Base-by-base conservation (phyloP, 2,329 filamentous ascomycete species). In the Ophiostoma sp. region DNA sequence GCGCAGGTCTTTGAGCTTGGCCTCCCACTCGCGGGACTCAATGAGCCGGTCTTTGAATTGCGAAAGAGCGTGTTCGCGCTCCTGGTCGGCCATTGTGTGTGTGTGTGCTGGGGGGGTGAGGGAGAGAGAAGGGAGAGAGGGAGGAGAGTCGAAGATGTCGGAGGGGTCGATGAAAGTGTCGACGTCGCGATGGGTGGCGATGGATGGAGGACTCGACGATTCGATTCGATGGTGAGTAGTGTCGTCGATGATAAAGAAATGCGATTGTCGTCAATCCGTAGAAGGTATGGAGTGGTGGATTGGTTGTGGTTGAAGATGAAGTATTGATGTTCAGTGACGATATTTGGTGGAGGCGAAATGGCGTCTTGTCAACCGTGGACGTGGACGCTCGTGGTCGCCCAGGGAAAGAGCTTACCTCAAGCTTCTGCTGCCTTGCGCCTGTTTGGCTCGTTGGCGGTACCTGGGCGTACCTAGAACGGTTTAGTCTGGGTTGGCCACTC, bases 21-120 rank as follows among this genome's bases (percentile, higher is more conserved):
- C 92, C 84, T 99, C 97, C 94, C 94, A 98, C 88, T 99, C 96
- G 84, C 97, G 90, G 79, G 97, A 97, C 84, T 99, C 95, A 80
- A 98, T 88, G 79, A 95, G 88, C 85, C 93, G 94, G 75, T 87
- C 85, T 82, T 93, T 93, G 86, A 94, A 95, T 74, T 91, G 89
- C 80, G 91, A 87, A 79, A 95, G 90, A 80, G 93, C 92, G 81
- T 91, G 87, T 78, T 91, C 84, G 82, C 88, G 87, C 83, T 89
- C 88, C 79, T 86, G 84, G 77, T 90, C 87, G 77, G 86, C 71
- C 75, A 76, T 78, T 19, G 33, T 73, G 68, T 69, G 59, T 12
- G 50, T 19, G 15, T 15, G 69, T 36, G 17, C 22, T 48, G 42
- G 9, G 5, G 31, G 63, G 64, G 42, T 11, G 45, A 33, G 17